These are phyloP conservation scores for Berberis thunbergii DNA, from an alignment of 164 flowering plant species.

Conservation along the genomic window DNA sequence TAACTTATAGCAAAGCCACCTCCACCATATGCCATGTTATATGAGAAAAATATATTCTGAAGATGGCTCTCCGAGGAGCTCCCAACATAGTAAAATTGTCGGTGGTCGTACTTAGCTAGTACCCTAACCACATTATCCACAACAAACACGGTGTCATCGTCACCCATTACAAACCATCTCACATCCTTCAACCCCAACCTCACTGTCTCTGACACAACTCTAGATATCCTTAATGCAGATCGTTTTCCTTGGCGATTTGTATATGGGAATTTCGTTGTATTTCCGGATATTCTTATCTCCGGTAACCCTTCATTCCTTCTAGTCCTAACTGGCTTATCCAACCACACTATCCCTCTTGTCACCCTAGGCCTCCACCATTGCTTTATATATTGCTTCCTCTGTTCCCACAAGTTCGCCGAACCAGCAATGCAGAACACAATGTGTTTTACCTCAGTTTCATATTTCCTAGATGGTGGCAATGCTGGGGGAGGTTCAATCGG, in stretches of 20 bases:
- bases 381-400: constrained; percentile 30
- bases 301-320: constrained; percentile 17
- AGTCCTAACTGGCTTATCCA: constrained; percentile 17
- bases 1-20: constrained; percentile 23
- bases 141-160: constrained; percentile 20
- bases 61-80: constrained; percentile 22
- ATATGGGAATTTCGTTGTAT: constrained; percentile 22
- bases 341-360: constrained; percentile 24
- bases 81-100: constrained; percentile 18
- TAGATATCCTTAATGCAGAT: constrained; percentile 23
- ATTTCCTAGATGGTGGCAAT: neutral
- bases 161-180: constrained; percentile 28
- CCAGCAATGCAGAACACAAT: constrained; percentile 31
- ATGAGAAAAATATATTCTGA: constrained; percentile 19
- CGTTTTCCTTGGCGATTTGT: constrained; percentile 22
- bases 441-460: constrained; percentile 19
- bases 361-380: constrained; percentile 24
- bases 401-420: constrained; percentile 29
- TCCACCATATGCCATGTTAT: constrained; percentile 22
- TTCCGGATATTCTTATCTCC: constrained; percentile 14
- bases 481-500: too few relatives aligned
- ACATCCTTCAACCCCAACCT: constrained; percentile 20
- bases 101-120: constrained; percentile 17
- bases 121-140: constrained; percentile 16
- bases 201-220: constrained; percentile 27